Percentiles rank a stretch among this genome's conserved stretches.
phyloP scores from a whole-genome alignment of 306 rosid genomes.

The Rubus idaeus region DNA sequence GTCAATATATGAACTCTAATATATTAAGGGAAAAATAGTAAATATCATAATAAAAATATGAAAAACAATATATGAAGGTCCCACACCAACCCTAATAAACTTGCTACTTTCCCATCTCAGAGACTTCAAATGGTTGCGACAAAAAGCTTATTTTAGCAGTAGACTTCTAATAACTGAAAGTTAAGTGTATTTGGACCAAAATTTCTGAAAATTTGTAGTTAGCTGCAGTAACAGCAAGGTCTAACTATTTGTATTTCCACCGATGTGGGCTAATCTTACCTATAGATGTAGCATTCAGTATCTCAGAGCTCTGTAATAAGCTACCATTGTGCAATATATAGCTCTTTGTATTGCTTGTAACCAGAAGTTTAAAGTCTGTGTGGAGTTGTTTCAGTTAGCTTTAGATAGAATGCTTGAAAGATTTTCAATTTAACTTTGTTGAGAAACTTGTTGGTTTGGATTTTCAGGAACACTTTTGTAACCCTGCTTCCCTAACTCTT shows the following conservation, averaged over 20 bases:
- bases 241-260: not conserved
- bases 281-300: not conserved
- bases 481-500: constrained; percentile 62
- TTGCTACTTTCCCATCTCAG: too few species aligned
- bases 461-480: constrained; percentile 82
- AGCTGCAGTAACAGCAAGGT: not conserved
- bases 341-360: not conserved
- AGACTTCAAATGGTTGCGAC: not conserved
- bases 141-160: not conserved
- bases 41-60: too few species aligned
- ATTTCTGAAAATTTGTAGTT: not conserved
- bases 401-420: not conserved
- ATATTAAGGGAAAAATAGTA: too few species aligned
- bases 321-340: not conserved
- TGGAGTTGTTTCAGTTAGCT: not conserved
- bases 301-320: not conserved
- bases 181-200: not conserved
- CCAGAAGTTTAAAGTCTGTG: not conserved
- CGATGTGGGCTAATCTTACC: not conserved
- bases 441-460: constrained; percentile 23
- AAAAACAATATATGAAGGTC: too few species aligned
- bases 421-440: constrained; percentile 12
- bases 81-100: too few species aligned
- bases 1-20: too few species aligned
- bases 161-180: not conserved